Base-by-base conservation (phyloP, 345 rosid species). In the Firmiana major region DNA sequence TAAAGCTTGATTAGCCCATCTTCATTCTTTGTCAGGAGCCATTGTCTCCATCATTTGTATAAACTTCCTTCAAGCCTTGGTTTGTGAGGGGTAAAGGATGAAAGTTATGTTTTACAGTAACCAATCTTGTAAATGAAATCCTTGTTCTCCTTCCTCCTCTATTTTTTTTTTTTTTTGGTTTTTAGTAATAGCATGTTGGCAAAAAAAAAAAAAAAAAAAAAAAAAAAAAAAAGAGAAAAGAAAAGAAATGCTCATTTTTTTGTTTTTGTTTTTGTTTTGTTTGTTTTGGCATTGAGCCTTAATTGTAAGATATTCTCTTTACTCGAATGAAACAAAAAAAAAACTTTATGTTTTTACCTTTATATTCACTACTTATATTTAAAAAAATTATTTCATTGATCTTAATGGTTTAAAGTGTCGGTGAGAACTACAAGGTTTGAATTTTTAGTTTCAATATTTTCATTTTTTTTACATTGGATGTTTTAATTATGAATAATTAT, bases 51-150 rank as follows among this genome's bases (percentile, higher is more conserved):
- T 49, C 70, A 65, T 51, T 58, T 75, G 59, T 19, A 45, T 51
- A 49, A 73, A 65, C 63, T 63, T 63, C 26, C n/a, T 71, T 40
- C 0, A 48, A 76, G 12, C 9, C 6, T 1, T 48, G 66, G 60
- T 13, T 78, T 65, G 49, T 76, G 49, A 12, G 68, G 43, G 31
- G 28, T 3, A 58, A 79, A 64, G 22, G 59, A 54, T 75, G 15
- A 49, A n/a, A 64, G 63, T 62, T 67, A 46, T 68, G 38, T 64
- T 82, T 60, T 74, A 59, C 53, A 28, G 69, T 51, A 31, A 62
- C 53, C 66, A 68, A 65, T 62, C 74, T 67, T 84, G 82, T 77
- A 82, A 80, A 82, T 82, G 81, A 67, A 70, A 77, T 69, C 40
- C 19, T 36, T 36, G 13, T 49, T 22, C 48, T 48, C 21, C 3